Base-by-base conservation (phyloP, 441 rosid species). In the Erodium texanum region DNA sequence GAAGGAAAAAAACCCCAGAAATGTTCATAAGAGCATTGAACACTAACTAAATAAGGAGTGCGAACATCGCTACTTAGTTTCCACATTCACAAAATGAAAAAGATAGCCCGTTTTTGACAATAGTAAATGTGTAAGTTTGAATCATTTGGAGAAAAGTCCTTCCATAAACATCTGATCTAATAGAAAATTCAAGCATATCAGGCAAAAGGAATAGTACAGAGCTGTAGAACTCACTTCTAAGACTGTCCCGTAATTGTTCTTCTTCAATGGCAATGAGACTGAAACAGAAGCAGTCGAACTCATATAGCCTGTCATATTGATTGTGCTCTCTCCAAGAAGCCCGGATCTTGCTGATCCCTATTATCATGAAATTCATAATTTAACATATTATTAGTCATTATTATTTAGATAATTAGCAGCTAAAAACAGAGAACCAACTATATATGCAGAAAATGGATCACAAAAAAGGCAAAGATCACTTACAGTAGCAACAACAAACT, bases 261-360 rank as follows among this genome's bases (percentile, higher is more conserved):
- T 84, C 62, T 82, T 84, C 80, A 87, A 74, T 11, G 87, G 84
- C 24, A 86, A 66, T 67, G 90, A 85, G 76, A 83, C 71, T 7
- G 81, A 74, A 67, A 69, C 74, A 29, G 71, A 9, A 48, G 62
- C 73, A 66, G 67, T 74, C 50, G 89, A 79, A 43, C 71, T 77
- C 73, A 75, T 75, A 48, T 82, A 84, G 66, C 76, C 69, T 18
- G 76, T 78, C 82, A 82, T 69, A 56, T 83, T 82, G 72, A 86
- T 19, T 2, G 81, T 71, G 24, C 77, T 80, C 78, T 87, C 89
- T 27, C 93, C 93, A 64, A 87, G 85, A 66, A 83, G 73, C 43
- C 89, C 85, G 36, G 85, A 87, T 84, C 85, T 80, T 5, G 75
- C 73, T 3, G 83, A 80, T 64, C 93, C 93, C 93, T 87, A 52